phyloP scores from a whole-genome alignment of 176 grass and related monocot genomes.

The Bolboschoenus planiculmis region DNA sequence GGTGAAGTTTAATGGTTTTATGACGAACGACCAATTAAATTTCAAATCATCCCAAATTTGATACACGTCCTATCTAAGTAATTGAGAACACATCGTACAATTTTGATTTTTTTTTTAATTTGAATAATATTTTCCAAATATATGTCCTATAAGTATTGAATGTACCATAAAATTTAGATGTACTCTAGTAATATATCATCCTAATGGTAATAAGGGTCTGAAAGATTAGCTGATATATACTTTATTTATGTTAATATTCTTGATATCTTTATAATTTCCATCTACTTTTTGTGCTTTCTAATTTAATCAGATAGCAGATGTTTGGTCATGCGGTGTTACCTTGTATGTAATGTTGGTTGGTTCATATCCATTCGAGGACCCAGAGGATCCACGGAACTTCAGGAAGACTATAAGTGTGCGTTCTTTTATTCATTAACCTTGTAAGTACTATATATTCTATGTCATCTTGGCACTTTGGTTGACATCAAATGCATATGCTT shows the following conservation, averaged over 20 bases:
- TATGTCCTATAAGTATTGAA: too few relatives aligned
- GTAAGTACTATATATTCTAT: neutral
- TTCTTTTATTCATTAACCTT: neutral
- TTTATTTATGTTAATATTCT: constrained; percentile 3
- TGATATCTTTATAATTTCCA: neutral
- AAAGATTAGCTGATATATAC: neutral
- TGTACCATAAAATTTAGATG: too few relatives aligned
- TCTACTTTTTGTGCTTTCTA: constrained; percentile 17
- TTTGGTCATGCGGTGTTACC: constrained; percentile 91
- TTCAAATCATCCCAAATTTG: too few relatives aligned
- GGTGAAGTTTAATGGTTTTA: too few relatives aligned
- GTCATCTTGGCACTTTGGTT: neutral
- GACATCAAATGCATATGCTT: neutral
- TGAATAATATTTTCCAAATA: too few relatives aligned
- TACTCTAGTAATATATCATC: too few relatives aligned
- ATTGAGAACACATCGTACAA: too few relatives aligned
- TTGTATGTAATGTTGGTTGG: constrained; percentile 91
- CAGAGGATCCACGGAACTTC: constrained; percentile 87
- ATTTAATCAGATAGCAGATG: constrained; percentile 60
- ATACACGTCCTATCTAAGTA: too few relatives aligned
- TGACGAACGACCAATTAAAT: too few relatives aligned
- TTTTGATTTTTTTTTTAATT: too few relatives aligned
- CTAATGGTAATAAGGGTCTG: neutral
- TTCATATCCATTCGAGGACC: constrained; percentile 95
- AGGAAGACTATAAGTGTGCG: constrained; percentile 70